These are phyloP conservation scores for Fraxinus paxiana DNA, from an alignment of 305 asterid genomes.

Conservation along the genomic window DNA sequence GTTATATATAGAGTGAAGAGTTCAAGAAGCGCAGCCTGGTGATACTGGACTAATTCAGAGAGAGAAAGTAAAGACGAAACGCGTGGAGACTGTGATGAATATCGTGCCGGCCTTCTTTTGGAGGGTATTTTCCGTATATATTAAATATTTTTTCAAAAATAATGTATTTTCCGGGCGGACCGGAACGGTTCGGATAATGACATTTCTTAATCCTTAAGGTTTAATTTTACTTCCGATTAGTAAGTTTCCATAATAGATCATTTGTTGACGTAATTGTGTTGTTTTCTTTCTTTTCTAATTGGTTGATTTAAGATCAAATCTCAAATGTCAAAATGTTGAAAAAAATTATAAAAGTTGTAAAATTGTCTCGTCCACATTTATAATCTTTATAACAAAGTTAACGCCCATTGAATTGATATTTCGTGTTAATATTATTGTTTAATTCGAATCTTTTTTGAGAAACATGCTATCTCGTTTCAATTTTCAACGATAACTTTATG, in stretches of 20 bases:
- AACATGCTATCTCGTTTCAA: no score
- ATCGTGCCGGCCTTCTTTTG: background rate
- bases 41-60: background rate
- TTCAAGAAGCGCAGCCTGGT: background rate
- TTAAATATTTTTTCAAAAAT: background rate
- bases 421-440: background rate
- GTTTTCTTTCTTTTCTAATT: no score
- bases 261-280: background rate
- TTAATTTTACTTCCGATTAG: background rate
- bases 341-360: no score
- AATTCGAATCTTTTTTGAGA: background rate
- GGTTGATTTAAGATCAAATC: no score
- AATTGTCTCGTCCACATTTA: background rate
- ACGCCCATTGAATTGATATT: background rate
- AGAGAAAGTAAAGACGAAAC: background rate
- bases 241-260: background rate
- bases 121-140: background rate
- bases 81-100: background rate
- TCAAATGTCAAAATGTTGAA: background rate
- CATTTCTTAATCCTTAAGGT: background rate
- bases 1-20: background rate
- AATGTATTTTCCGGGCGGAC: background rate
- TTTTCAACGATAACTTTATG: background rate
- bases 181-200: background rate
- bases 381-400: background rate